Percentiles rank a stretch among this genome's conserved stretches.
phyloP scores from a whole-genome alignment of 225 moss, liverwort and hornwort genomes.

The Sphagnum tenellum region DNA sequence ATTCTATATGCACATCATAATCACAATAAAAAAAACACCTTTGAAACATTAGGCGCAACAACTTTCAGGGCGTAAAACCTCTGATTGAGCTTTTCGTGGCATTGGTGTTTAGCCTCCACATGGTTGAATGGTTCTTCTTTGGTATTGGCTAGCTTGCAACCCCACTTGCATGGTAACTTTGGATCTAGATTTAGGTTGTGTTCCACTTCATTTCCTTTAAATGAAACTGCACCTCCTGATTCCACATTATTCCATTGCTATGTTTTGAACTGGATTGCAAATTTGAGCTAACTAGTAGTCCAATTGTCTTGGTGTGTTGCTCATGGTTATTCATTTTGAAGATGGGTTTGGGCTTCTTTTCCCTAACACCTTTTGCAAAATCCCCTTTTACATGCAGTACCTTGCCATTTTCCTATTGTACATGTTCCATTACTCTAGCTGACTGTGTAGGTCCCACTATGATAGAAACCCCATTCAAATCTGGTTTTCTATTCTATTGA shows the following conservation, averaged over 20 bases:
- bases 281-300: conserved; percentile 29
- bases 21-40: no score
- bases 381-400: conserved; percentile 7
- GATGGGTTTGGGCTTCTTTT: conserved; percentile 24
- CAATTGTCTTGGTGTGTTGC: conserved; percentile 28
- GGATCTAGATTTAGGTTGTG: conserved; percentile 49
- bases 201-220: conserved; percentile 56
- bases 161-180: conserved; percentile 86
- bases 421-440: conserved; percentile 17
- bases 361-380: conserved; percentile 18
- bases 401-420: conserved; percentile 24
- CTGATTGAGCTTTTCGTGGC: conserved; percentile 91
- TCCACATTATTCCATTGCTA: conserved; percentile 62
- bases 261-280: conserved; percentile 63
- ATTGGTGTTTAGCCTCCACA: conserved; percentile 83
- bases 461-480: conserved; percentile 22
- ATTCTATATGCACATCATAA: no score
- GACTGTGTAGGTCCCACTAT: conserved; percentile 21
- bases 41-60: conserved; percentile 90
- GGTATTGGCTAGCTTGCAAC: conserved; percentile 83
- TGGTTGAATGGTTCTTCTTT: conserved; percentile 89
- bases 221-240: conserved; percentile 84
- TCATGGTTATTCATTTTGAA: conserved; percentile 27
- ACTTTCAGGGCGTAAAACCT: conserved; percentile 79
- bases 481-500: conserved; percentile 15